Evolutionary conservation across 805 yeast genomes (phyloP).

Genomic region (Saccharomycopsis babjevae): DNA sequence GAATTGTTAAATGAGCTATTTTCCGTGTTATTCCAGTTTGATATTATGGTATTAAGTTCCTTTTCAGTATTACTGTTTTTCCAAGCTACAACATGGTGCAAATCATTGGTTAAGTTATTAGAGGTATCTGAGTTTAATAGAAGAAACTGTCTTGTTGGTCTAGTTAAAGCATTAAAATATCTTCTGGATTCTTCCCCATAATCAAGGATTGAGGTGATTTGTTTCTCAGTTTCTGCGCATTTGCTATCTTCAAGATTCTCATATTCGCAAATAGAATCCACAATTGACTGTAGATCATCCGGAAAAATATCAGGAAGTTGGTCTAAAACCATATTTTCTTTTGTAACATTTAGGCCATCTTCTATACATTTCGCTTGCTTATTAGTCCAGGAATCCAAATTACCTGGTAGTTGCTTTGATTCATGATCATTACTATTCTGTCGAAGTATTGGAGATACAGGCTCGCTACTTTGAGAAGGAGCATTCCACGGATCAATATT

Average conservation of each 20-base stretch:
- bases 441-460: not conserved
- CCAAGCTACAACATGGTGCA: constrained; percentile 7
- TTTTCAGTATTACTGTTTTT: constrained; percentile 10
- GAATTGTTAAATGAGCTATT: not conserved
- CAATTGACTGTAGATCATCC: not conserved
- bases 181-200: constrained; percentile 9
- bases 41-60: constrained; percentile 3
- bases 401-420: not conserved
- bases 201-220: constrained; percentile 4
- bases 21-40: constrained; percentile 5
- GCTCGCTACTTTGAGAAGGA: not conserved
- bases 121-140: not conserved
- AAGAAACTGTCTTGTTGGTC: constrained; percentile 14
- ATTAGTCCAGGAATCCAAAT: not conserved
- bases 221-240: not conserved
- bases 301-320: not conserved
- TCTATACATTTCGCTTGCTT: not conserved
- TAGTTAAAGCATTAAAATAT: constrained; percentile 9
- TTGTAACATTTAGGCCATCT: not conserved
- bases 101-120: not conserved
- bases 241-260: not conserved
- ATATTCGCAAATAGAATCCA: constrained; percentile 1
- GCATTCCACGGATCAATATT: not conserved
- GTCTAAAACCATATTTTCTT: not conserved
- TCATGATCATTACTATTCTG: not conserved